Evolutionary conservation across 768 basidiomycete species (phyloP).

Genomic region (Kwoniella sp.): DNA sequence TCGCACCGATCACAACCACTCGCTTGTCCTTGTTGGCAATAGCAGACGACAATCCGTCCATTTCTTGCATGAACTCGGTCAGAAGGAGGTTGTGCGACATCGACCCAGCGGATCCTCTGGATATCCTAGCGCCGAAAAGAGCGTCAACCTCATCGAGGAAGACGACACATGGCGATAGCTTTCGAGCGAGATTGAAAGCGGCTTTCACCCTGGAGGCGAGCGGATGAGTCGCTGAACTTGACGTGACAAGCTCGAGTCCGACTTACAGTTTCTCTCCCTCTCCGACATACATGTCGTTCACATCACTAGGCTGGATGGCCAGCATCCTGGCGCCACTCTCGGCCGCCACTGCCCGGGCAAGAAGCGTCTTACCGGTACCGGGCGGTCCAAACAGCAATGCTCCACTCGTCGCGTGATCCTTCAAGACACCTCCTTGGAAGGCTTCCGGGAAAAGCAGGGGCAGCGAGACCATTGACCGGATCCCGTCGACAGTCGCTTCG

Average conservation of each 20-base stretch:
- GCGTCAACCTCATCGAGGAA: conserved; percentile 95
- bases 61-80: conserved; percentile 59
- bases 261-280: conserved; percentile 48
- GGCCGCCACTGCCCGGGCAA: conserved; percentile 83
- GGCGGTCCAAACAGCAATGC: conserved; percentile 86
- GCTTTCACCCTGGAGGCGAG: conserved; percentile 59
- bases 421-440: conserved; percentile 82
- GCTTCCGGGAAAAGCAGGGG: conserved; percentile 81
- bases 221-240: conserved; percentile 59
- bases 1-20: conserved; percentile 88
- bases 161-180: conserved; percentile 82
- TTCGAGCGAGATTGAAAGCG: conserved; percentile 79
- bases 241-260: neutral
- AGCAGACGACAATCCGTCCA: conserved; percentile 70
- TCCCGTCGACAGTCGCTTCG: conserved; percentile 79
- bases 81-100: conserved; percentile 75
- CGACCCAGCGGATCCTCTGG: conserved; percentile 69
- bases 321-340: conserved; percentile 94
- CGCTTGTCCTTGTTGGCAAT: conserved; percentile 71
- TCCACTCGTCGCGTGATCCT: conserved; percentile 85
- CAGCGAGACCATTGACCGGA: conserved; percentile 83
- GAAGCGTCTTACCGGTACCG: conserved; percentile 84
- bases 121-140: conserved; percentile 79
- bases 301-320: conserved; percentile 78
- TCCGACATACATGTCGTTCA: conserved; percentile 73